Percentiles rank a stretch among this genome's conserved stretches.
Evolutionary conservation across 164 flowering plant species (phyloP).

Genomic region (Berberis thunbergii): DNA sequence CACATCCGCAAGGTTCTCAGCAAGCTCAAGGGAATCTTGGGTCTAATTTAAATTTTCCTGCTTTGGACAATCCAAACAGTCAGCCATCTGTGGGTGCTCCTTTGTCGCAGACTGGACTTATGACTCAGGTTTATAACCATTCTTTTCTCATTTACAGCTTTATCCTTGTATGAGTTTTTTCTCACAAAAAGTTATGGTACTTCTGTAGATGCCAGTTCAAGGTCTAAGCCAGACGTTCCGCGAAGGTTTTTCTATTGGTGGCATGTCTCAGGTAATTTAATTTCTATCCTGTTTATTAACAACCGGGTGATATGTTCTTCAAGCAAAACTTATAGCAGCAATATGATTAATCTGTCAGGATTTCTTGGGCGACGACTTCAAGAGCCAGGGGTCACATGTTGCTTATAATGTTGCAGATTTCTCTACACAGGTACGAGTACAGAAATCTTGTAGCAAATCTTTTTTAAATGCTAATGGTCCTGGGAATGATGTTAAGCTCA

Average conservation of each 20-base stretch:
- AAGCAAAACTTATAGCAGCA: too few relatives aligned
- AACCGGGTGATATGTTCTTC: not conserved
- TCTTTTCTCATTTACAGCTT: not conserved
- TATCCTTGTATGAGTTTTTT: not conserved
- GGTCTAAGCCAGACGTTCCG: conserved; percentile 82
- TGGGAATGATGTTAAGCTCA: too few relatives aligned
- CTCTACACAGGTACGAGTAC: conserved; percentile 66
- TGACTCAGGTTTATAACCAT: conserved; percentile 46
- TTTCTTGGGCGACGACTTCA: conserved; percentile 94
- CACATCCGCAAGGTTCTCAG: conserved; percentile 87
- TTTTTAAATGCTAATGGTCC: too few relatives aligned
- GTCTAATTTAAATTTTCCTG: conserved; percentile 68
- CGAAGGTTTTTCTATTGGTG: conserved; percentile 92
- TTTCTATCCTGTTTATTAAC: not conserved
- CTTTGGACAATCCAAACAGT: conserved; percentile 71
- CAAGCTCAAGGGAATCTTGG: conserved; percentile 62
- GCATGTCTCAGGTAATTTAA: conserved; percentile 85
- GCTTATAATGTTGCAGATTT: conserved; percentile 88
- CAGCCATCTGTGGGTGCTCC: conserved; percentile 91
- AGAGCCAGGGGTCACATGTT: conserved; percentile 99
- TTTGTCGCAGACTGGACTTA: conserved; percentile 86
- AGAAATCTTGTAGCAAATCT: too few relatives aligned
- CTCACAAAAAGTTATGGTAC: conserved; percentile 6
- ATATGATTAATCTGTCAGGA: conserved; percentile 36
- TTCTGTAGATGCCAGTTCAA: conserved; percentile 65